Conservation (phyloP, 495 filamentous ascomycete genomes). For the Lichina pygmaea region DNA sequence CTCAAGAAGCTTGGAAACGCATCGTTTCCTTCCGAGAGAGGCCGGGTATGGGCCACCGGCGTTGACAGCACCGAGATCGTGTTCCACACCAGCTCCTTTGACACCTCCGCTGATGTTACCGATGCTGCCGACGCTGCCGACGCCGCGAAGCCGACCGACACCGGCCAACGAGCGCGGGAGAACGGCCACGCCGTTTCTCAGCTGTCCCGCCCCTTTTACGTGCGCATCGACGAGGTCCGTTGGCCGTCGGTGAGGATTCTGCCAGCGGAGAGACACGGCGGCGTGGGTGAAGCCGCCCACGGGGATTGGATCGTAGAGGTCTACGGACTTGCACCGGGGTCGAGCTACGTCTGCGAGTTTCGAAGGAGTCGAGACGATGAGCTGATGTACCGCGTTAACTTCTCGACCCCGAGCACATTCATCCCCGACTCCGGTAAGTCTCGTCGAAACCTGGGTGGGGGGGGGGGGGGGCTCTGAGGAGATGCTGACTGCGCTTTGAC, state of each 20-base stretch:
- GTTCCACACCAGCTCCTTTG: conserved; percentile 50
- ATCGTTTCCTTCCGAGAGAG: conserved; percentile 40
- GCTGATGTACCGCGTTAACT: conserved; percentile 48
- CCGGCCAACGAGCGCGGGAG: no score
- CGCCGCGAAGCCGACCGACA: background rate
- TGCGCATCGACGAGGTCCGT: conserved; percentile 65
- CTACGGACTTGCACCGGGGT: conserved; percentile 62
- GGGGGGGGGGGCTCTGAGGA: background rate
- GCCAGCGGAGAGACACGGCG: conserved; percentile 6
- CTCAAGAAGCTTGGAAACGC: conserved; percentile 56
- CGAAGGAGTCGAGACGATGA: conserved; percentile 36
- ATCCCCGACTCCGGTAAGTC: conserved; percentile 33
- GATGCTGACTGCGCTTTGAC: background rate
- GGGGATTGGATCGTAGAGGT: conserved; percentile 53
- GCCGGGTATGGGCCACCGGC: conserved; percentile 67
- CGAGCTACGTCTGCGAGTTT: conserved; percentile 76
- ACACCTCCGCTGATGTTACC: background rate
- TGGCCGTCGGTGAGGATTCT: conserved; percentile 64
- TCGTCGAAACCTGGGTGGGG: no score
- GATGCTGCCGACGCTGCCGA: background rate
- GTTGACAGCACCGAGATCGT: conserved; percentile 58
- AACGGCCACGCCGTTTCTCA: no score
- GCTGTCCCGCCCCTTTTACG: conserved; percentile 35
- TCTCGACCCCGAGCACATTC: conserved; percentile 51
- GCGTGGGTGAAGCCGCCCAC: no score